phyloP scores from a whole-genome alignment of 1,284 basidiomycete species.

The Trichosporon sp. region DNA sequence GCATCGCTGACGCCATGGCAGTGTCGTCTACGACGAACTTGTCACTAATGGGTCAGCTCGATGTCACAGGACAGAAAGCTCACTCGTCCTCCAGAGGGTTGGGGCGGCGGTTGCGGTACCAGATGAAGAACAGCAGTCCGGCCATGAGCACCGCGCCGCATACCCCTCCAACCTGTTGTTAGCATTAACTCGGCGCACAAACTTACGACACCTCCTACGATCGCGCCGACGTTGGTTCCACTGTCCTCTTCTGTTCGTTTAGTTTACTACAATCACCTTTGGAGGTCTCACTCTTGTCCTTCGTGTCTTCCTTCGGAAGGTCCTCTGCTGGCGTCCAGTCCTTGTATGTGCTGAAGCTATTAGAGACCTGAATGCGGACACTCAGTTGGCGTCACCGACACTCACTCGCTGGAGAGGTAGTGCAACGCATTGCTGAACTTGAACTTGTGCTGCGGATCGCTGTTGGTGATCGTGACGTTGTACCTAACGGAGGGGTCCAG shows the following conservation, averaged over 20 bases:
- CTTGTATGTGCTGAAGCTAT: not conserved
- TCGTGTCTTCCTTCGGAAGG: not conserved
- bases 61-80: not conserved
- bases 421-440: not conserved
- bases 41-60: not conserved
- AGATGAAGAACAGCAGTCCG: not conserved
- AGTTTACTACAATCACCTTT: not conserved
- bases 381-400: not conserved
- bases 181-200: not conserved
- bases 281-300: no score
- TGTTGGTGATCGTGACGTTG: not conserved
- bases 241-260: not conserved
- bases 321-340: not conserved
- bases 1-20: not conserved
- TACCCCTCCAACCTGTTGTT: not conserved
- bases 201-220: not conserved
- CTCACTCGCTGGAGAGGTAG: not conserved
- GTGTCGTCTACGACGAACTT: not conserved
- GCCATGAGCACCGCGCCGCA: not conserved
- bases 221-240: not conserved
- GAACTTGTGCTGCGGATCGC: not conserved
- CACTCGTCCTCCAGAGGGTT: slow-evolving; percentile 1
- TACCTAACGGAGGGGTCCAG: not conserved
- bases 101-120: not conserved
- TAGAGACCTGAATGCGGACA: no score